Evolutionary conservation across 2,329 filamentous ascomycete species (phyloP).

Genomic region (Trichoderma breve): DNA sequence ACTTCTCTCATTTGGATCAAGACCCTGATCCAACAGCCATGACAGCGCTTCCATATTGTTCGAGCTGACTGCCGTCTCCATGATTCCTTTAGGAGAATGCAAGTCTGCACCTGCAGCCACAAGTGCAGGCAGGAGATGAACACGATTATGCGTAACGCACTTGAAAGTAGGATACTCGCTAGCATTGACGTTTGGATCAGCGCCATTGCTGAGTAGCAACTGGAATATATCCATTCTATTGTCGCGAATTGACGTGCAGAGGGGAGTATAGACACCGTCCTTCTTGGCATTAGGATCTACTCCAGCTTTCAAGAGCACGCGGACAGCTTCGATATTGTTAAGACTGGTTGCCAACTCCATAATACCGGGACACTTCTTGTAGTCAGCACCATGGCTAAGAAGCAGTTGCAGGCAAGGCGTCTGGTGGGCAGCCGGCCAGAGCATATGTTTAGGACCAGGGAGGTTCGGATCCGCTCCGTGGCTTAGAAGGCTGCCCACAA

Average conservation of each 20-base stretch:
- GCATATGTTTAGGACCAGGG: constrained; percentile 65
- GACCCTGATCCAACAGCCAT: constrained; percentile 59
- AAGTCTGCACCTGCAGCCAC: constrained; percentile 60
- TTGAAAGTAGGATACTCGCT: constrained; percentile 67
- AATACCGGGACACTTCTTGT: constrained; percentile 58
- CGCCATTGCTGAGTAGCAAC: constrained; percentile 55
- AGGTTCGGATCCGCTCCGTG: constrained; percentile 65
- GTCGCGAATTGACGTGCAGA: constrained; percentile 67
- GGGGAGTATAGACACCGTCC: constrained; percentile 65
- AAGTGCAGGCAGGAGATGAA: constrained; percentile 59
- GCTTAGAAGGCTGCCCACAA: constrained; percentile 50
- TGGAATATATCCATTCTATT: constrained; percentile 61
- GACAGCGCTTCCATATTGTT: constrained; percentile 60
- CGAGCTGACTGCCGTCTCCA: constrained; percentile 61
- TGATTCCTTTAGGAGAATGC: constrained; percentile 59
- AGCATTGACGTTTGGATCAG: constrained; percentile 61
- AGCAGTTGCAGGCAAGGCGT: constrained; percentile 58
- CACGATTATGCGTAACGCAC: constrained; percentile 63
- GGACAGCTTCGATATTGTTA: constrained; percentile 62
- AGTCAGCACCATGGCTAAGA: constrained; percentile 57
- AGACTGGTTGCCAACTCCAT: constrained; percentile 63
- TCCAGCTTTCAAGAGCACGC: constrained; percentile 55
- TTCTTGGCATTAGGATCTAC: constrained; percentile 62
- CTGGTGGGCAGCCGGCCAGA: constrained; percentile 64
- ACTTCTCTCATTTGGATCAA: constrained; percentile 59